Evolutionary conservation across 2,329 filamentous ascomycete species (phyloP), one percentile per base, ranked within the genome.

Genomic region (Orbilia quercus): DNA sequence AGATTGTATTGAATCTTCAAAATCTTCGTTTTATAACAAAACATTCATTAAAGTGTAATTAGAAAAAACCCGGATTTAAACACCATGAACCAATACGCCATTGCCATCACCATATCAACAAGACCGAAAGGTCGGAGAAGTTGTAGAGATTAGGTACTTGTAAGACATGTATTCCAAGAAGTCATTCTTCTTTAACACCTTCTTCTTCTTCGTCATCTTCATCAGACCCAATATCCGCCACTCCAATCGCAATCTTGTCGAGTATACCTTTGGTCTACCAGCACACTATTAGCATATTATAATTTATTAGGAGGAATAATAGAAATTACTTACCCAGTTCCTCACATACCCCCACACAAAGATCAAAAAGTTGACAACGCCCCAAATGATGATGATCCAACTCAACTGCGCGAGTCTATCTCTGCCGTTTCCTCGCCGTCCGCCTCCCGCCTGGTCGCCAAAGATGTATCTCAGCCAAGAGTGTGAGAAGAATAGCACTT

Each of bases 301-400:
- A 38, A 4, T 7, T 2, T 18, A 58, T 16, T 28, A 23, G 2
- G 7, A 2, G 6, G 38, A 31, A 28, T 1, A 4, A 12, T 12
- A 9, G 14, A 31, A 51, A 44, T 18, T 28, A 65, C 88, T 86
- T 79, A 88, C 92, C 84, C 91, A 87, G 44, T 86, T 85, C 76
- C 90, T 87, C 57, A 96, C 91, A 64, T 85, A 88, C 81, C 91
- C 94, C 87, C 91, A 98, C 34, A 85, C 89, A 80, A 85, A 92
- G 88, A 81, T 83, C 89, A 75, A 96, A 81, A 78, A 96, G 92
- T 4, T 96, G 14, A 88, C 81, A 20, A 95, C 86, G 1, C 95
- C 95, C 75, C 97, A 85, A 2, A 92, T 78, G 42, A 98, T 87
- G 57, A 96, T 86, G 14, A 90, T 81, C 86, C 91, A 90, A 78